phyloP scores from a whole-genome alignment of 78 protist species.

The Dictyostelium capitatum region DNA sequence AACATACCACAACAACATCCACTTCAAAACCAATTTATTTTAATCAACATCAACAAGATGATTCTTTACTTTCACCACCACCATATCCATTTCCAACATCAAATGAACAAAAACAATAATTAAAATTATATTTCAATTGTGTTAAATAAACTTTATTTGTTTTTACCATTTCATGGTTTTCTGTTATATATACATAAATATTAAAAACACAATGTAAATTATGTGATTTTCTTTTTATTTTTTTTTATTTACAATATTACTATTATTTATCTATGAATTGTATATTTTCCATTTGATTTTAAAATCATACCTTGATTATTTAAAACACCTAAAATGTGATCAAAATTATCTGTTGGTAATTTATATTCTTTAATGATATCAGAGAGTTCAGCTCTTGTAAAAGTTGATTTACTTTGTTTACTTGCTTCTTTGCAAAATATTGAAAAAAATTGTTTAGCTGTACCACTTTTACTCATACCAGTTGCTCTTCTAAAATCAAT shows the following conservation, averaged over 20 bases:
- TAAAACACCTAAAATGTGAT: neutral
- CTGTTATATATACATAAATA: neutral
- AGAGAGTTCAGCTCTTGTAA: constrained; percentile 17
- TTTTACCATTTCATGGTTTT: no score
- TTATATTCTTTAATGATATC: constrained; percentile 17
- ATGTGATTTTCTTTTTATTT: neutral
- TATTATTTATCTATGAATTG: neutral
- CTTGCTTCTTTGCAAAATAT: neutral
- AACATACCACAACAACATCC: constrained; percentile 1
- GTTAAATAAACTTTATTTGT: neutral
- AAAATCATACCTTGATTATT: constrained; percentile 61
- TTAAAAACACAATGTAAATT: neutral
- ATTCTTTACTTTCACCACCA: neutral
- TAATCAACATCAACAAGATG: neutral
- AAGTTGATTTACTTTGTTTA: neutral
- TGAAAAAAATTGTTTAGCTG: neutral
- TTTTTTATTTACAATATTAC: neutral
- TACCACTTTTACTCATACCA: constrained; percentile 39
- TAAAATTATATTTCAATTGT: neutral
- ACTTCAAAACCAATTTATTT: neutral
- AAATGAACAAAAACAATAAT: constrained; percentile 15
- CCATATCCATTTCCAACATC: constrained; percentile 2
- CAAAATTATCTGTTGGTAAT: constrained; percentile 47
- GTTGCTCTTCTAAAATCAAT: constrained; percentile 61
- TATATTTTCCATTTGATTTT: constrained; percentile 4